Evolutionary conservation across 1,284 basidiomycete species (phyloP), one percentile per base, ranked within the genome.

Genomic region (Polyporus tsugae): DNA sequence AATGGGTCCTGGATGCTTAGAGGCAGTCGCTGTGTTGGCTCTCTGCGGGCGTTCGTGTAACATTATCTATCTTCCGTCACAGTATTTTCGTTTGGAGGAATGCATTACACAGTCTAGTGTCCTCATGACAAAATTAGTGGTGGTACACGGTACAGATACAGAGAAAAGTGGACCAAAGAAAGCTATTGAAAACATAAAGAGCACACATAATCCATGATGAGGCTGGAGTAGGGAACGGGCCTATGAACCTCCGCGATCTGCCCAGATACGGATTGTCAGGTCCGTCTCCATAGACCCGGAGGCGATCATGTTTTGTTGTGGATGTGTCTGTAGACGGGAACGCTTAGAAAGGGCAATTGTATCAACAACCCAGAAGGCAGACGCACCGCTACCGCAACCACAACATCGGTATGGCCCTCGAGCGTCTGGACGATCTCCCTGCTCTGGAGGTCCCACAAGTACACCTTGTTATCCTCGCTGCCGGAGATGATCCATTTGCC

Each of bases 381-480:
- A 77, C 82, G 70, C 70, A 94, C 92, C 42, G 91, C 87, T 49
- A 95, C 88, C 4, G 92, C 89, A 1, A 95, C 90, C 0, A 94
- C 92, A 9, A 93, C 85, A 74, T 94, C 93, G 89, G 69, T 84
- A 80, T 96, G 95, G 2, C 89, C 94, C 68, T 92, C 89, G 58
- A 97, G 83, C 0, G 90, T 85, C 73, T 94, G 91, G 5, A 96
- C 89, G 55, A 97, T 85, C 73, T 94, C 88, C 25, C 95, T 87
- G 5, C 89, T 92, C 78, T 98, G 96, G 38, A 99, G 77, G 79
- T 99, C 95, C 96, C 96, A 99, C 6, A 98, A 85, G 68, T 95
- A 92, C 9, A 95, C 87, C 73, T 93, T 94, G 75, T 93, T 86
- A 77, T 99, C 96, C 80, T 99, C 97, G 74, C 93, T 95, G 0